These are phyloP conservation scores for Globisporangium sylvaticum DNA, from an alignment of 352 stramenopile species.

Conservation along the genomic window DNA sequence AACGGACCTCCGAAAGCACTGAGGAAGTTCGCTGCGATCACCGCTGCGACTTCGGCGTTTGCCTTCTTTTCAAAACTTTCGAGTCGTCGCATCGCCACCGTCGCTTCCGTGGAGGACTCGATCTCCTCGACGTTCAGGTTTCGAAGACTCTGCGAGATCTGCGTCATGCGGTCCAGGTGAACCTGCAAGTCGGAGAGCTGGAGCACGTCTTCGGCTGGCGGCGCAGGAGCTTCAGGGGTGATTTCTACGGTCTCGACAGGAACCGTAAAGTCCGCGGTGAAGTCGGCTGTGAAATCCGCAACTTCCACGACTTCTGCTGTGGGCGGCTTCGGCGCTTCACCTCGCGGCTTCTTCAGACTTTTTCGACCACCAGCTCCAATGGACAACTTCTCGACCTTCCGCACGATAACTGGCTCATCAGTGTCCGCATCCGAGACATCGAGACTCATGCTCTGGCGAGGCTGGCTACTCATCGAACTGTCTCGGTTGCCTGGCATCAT, in stretches of 20 bases:
- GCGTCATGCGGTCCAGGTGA: constrained; percentile 72
- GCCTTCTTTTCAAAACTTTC: constrained; percentile 51
- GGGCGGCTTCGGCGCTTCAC: constrained; percentile 5
- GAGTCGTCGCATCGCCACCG: constrained; percentile 44
- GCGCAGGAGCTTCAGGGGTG: not conserved
- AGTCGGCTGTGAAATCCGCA: constrained; percentile 22
- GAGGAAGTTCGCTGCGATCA: constrained; percentile 56
- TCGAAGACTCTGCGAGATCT: constrained; percentile 57
- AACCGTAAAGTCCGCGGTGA: constrained; percentile 19
- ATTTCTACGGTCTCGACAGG: constrained; percentile 7
- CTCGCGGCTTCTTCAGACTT: constrained; percentile 23
- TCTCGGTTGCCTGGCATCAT: constrained; percentile 30
- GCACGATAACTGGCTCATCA: constrained; percentile 40
- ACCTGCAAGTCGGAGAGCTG: constrained; percentile 65
- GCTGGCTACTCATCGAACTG: constrained; percentile 20
- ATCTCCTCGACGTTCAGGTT: constrained; percentile 41
- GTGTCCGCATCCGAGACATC: constrained; percentile 17
- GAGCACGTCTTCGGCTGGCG: constrained; percentile 21
- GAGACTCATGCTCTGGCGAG: constrained; percentile 10
- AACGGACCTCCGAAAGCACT: constrained; percentile 22
- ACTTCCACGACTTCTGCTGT: constrained; percentile 22
- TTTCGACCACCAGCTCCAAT: constrained; percentile 34
- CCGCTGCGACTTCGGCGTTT: constrained; percentile 44
- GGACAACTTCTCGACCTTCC: constrained; percentile 40
- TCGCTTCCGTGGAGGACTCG: constrained; percentile 38